Evolutionary conservation across 1,139 yeast genomes (phyloP).

Genomic region (Nakaseomyces delphensis): DNA sequence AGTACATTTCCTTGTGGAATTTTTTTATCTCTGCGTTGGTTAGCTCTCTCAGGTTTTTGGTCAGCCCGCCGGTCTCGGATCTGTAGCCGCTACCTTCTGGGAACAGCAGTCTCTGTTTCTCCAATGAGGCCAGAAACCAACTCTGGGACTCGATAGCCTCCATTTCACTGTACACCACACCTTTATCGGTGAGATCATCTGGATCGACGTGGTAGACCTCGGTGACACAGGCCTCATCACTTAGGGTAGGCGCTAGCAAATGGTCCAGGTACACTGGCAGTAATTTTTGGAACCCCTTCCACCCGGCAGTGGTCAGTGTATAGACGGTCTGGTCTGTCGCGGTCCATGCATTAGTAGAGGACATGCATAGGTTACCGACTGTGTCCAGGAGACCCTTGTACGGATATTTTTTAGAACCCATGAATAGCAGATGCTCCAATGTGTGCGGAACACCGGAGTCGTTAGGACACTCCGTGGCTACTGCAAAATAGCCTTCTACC

Average conservation of each 20-base stretch:
- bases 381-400: slow-evolving; percentile 86
- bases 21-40: slow-evolving; percentile 64
- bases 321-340: slow-evolving; percentile 93
- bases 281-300: slow-evolving; percentile 83
- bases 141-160: slow-evolving; percentile 82
- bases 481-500: slow-evolving; percentile 88
- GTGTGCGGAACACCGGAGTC: slow-evolving; percentile 96
- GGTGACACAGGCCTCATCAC: slow-evolving; percentile 84
- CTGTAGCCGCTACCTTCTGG: slow-evolving; percentile 65
- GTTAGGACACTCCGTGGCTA: slow-evolving; percentile 81
- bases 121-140: slow-evolving; percentile 60
- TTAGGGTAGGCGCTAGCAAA: slow-evolving; percentile 70
- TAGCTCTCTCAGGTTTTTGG: slow-evolving; percentile 64
- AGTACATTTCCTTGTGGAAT: slow-evolving; percentile 64
- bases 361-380: slow-evolving; percentile 75
- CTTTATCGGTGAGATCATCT: slow-evolving; percentile 72
- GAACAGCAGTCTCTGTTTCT: slow-evolving; percentile 55
- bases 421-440: slow-evolving; percentile 83
- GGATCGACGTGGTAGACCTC: slow-evolving; percentile 96
- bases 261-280: slow-evolving; percentile 90
- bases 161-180: slow-evolving; percentile 97
- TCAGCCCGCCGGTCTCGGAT: slow-evolving; percentile 90
- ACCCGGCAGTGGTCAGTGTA: slow-evolving; percentile 85
- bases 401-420: slow-evolving; percentile 88
- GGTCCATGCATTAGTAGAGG: slow-evolving; percentile 96